Evolutionary conservation across 2,329 filamentous ascomycete species (phyloP).

Genomic region (Neofusicoccum sp.): DNA sequence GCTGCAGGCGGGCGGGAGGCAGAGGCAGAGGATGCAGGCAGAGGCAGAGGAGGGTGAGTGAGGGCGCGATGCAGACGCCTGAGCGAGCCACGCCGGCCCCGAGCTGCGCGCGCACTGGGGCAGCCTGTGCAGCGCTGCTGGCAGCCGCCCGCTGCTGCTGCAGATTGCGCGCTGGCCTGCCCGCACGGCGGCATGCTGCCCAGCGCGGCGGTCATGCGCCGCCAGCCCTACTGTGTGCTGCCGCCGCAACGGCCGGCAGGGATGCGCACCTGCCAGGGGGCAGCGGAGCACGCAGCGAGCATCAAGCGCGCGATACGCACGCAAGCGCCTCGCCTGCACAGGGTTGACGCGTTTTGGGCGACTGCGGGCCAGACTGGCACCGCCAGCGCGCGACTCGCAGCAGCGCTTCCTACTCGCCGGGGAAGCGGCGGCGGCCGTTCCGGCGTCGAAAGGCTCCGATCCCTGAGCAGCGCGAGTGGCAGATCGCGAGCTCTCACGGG

Average conservation of each 20-base stretch:
- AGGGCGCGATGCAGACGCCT: neutral
- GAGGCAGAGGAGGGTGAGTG: neutral
- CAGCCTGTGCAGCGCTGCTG: neutral
- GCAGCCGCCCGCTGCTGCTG: neutral
- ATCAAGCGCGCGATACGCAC: constrained; percentile 13
- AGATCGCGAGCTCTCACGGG: neutral
- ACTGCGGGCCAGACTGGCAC: neutral
- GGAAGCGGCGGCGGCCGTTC: constrained; percentile 9
- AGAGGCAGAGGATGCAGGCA: neutral
- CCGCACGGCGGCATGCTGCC: too few species aligned
- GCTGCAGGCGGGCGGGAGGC: too few species aligned
- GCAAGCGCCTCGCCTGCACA: neutral
- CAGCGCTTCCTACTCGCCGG: constrained; percentile 11
- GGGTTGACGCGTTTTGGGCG: neutral
- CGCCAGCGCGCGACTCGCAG: neutral
- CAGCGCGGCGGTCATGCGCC: too few species aligned
- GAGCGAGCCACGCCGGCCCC: neutral
- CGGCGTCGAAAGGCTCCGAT: constrained; percentile 13
- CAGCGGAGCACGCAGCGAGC: neutral
- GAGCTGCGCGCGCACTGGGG: too few species aligned
- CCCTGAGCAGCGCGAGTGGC: neutral
- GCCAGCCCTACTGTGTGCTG: neutral
- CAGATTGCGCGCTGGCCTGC: neutral
- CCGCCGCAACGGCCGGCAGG: constrained; percentile 9
- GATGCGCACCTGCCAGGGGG: neutral